phyloP scores from a whole-genome alignment of 1,284 basidiomycete genomes.

The Ceratobasidium sp. region DNA sequence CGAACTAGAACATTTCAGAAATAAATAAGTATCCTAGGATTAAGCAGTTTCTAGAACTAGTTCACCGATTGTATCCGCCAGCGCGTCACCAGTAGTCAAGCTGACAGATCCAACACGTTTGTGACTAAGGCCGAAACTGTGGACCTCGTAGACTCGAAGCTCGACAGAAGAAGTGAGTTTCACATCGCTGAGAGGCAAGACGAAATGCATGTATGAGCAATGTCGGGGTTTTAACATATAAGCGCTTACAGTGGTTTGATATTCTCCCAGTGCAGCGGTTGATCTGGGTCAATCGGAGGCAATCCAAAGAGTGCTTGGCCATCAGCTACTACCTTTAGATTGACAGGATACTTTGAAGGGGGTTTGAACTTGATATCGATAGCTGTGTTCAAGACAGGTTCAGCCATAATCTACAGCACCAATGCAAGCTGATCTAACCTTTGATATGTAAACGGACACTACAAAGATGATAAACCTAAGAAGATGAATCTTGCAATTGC shows the following conservation, averaged over 20 bases:
- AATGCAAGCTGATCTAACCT: not conserved
- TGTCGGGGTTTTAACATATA: not conserved
- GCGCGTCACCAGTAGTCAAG: not conserved
- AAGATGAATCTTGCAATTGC: not conserved
- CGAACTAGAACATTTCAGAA: not conserved
- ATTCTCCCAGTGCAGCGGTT: not conserved
- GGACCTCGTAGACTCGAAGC: not conserved
- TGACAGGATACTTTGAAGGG: not conserved
- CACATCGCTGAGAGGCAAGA: not conserved
- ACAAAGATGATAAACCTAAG: not conserved
- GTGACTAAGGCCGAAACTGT: not conserved
- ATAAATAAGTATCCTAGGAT: not conserved
- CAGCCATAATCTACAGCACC: not conserved
- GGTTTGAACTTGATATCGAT: not conserved
- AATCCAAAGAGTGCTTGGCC: not conserved
- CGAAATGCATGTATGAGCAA: not conserved
- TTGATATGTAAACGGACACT: not conserved
- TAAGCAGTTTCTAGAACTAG: not conserved
- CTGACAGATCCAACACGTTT: not conserved
- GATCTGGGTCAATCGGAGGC: not conserved
- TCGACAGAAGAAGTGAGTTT: not conserved
- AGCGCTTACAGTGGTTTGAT: constrained; percentile 1
- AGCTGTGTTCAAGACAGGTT: not conserved
- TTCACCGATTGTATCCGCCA: not conserved
- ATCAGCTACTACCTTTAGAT: not conserved